phyloP scores from a whole-genome alignment of 331 rosid genomes.

The Malus hybrid region DNA sequence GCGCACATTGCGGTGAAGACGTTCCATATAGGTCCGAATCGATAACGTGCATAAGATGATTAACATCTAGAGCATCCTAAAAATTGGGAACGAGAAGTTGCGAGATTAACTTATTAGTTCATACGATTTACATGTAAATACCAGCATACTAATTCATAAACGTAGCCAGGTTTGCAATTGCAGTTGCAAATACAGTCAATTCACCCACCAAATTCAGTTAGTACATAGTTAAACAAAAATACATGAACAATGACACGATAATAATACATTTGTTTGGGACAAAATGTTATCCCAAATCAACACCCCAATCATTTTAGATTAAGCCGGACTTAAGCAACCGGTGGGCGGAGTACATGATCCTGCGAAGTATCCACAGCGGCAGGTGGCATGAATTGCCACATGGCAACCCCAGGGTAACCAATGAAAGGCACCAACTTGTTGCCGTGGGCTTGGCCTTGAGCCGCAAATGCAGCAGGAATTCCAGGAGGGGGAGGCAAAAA shows the following conservation, averaged over 20 bases:
- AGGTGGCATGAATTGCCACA: conserved; percentile 99
- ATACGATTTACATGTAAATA: conserved; percentile 51
- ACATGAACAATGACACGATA: conserved; percentile 24
- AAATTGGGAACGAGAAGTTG: not conserved
- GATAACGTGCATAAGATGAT: not conserved
- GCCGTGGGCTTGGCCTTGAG: conserved; percentile 80
- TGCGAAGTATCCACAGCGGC: conserved; percentile 94
- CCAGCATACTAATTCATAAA: conserved; percentile 40
- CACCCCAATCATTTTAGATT: conserved; percentile 23
- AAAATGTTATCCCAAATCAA: conserved; percentile 32
- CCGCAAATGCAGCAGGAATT: conserved; percentile 75
- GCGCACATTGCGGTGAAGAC: too few species aligned
- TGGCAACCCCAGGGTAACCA: conserved; percentile 91
- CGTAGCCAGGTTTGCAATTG: conserved; percentile 33
- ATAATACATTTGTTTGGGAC: conserved; percentile 27
- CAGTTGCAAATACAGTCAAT: conserved; percentile 39
- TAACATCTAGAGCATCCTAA: not conserved
- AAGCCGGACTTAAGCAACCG: conserved; percentile 70
- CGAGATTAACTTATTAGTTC: conserved; percentile 30
- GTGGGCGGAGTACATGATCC: conserved; percentile 98
- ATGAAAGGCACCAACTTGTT: conserved; percentile 87
- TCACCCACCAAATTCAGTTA: conserved; percentile 45
- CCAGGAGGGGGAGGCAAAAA: conserved; percentile 71
- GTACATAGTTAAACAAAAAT: conserved; percentile 17
- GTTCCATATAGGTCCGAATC: not conserved